Evolutionary conservation across 2,329 filamentous ascomycete genomes (phyloP).

Genomic region (Cordyceps javanica): DNA sequence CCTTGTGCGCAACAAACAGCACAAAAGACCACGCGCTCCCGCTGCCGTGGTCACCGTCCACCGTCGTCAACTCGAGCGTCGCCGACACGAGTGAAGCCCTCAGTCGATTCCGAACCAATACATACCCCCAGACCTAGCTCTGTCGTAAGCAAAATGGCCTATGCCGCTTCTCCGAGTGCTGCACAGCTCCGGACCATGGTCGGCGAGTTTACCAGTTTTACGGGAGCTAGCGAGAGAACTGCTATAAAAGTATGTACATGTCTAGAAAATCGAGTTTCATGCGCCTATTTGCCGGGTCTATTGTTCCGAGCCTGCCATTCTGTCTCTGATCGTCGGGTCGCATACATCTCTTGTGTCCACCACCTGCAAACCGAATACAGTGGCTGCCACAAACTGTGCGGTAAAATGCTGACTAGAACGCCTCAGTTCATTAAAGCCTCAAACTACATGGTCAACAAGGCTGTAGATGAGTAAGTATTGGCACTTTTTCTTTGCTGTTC

Average conservation of each 20-base stretch:
- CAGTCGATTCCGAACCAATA: not conserved
- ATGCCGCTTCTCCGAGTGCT: slow-evolving; percentile 19
- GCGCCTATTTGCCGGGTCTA: not conserved
- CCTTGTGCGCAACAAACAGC: not conserved
- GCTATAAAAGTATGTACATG: slow-evolving; percentile 37
- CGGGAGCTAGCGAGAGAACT: slow-evolving; percentile 37
- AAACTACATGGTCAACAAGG: slow-evolving; percentile 46
- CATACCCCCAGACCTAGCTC: not conserved
- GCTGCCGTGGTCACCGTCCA: not conserved
- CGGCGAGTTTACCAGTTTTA: slow-evolving; percentile 36
- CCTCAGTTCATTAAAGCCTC: slow-evolving; percentile 41
- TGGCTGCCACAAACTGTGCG: not conserved
- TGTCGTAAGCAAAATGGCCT: slow-evolving; percentile 25
- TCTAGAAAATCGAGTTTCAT: not conserved
- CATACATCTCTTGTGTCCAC: not conserved
- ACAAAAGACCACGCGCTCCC: not conserved
- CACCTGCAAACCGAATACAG: not conserved
- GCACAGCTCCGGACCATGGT: slow-evolving; percentile 35
- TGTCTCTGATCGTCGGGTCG: not conserved
- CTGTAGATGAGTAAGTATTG: slow-evolving; percentile 51
- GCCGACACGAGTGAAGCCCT: not conserved
- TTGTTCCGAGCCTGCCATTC: not conserved
- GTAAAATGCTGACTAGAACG: not conserved
- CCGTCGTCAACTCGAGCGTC: not conserved
- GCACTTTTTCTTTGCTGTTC: not conserved